Evolutionary conservation across 2,329 filamentous ascomycete genomes (phyloP).

Genomic region (Fusarium subglutinans): DNA sequence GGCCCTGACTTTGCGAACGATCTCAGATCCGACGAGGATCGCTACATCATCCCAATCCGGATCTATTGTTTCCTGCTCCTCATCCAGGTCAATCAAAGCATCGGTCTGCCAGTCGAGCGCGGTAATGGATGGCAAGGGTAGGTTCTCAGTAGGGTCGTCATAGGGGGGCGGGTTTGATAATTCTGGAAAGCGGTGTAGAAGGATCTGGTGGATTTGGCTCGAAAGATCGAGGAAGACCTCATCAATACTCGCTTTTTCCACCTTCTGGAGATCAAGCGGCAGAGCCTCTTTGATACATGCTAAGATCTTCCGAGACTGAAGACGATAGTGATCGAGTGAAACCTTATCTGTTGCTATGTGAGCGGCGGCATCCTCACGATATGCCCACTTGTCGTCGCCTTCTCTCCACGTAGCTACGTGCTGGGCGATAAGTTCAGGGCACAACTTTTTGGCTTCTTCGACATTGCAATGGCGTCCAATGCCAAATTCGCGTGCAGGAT

Average conservation of each 20-base stretch:
- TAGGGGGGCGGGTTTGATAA: conserved; percentile 72
- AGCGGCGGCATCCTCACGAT: conserved; percentile 80
- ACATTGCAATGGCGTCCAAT: conserved; percentile 82
- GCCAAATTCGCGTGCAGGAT: conserved; percentile 83
- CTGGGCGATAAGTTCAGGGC: conserved; percentile 84
- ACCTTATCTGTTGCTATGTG: conserved; percentile 92
- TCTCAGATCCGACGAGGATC: conserved; percentile 87
- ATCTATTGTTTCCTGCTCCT: conserved; percentile 78
- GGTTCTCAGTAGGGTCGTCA: conserved; percentile 73
- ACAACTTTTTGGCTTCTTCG: conserved; percentile 84
- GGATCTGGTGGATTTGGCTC: conserved; percentile 78
- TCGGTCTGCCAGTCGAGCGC: conserved; percentile 86
- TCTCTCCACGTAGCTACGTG: conserved; percentile 97
- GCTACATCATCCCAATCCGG: conserved; percentile 97
- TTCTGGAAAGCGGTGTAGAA: conserved; percentile 82
- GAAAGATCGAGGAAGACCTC: conserved; percentile 96
- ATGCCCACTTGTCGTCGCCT: conserved; percentile 91
- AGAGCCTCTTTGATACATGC: conserved; percentile 78
- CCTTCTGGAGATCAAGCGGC: conserved; percentile 70
- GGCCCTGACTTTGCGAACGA: conserved; percentile 78
- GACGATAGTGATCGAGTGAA: conserved; percentile 89
- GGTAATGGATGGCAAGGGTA: conserved; percentile 75
- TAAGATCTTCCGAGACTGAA: conserved; percentile 85
- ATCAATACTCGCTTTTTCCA: conserved; percentile 95
- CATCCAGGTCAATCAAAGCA: conserved; percentile 81